Evolutionary conservation across 2,329 filamentous ascomycete genomes (phyloP).

Genomic region (Epichloe bromicola): DNA sequence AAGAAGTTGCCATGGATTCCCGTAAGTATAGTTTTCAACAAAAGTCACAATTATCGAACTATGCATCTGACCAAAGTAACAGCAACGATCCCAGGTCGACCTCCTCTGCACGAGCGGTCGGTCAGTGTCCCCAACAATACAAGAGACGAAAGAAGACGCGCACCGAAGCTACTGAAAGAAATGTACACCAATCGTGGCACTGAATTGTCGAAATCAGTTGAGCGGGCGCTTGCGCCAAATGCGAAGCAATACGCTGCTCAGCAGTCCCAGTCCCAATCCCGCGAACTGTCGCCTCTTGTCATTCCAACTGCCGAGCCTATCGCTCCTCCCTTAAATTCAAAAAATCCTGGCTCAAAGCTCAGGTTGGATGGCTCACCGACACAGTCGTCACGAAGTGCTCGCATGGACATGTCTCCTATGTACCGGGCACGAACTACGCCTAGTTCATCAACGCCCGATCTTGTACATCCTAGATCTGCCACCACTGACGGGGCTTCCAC

Average conservation of each 20-base stretch:
- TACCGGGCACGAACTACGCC: constrained; percentile 28
- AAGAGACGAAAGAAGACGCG: constrained; percentile 7
- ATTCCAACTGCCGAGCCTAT: constrained; percentile 28
- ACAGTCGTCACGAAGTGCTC: constrained; percentile 28
- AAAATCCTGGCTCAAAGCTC: constrained; percentile 31
- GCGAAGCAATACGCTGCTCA: constrained; percentile 27
- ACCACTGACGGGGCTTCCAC: constrained; percentile 22
- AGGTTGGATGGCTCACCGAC: constrained; percentile 30
- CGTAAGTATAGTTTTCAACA: constrained; percentile 34
- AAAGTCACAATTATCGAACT: not conserved
- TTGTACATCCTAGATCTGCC: constrained; percentile 31
- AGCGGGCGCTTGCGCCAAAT: constrained; percentile 9
- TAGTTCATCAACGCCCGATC: constrained; percentile 22
- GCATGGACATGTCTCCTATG: constrained; percentile 34
- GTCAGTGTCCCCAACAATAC: constrained; percentile 38
- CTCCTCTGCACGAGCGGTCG: constrained; percentile 50
- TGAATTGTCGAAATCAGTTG: constrained; percentile 11
- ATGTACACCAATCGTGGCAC: constrained; percentile 9
- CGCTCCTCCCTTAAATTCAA: constrained; percentile 13
- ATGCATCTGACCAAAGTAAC: constrained; percentile 9
- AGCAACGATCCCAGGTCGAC: constrained; percentile 57
- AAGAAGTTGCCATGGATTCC: constrained; percentile 56
- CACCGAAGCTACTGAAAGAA: not conserved
- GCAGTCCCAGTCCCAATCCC: constrained; percentile 21
- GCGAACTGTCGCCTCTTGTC: constrained; percentile 38